Conservation (phyloP, 2,329 filamentous ascomycete genomes). For the Delphinella strobiligena region DNA sequence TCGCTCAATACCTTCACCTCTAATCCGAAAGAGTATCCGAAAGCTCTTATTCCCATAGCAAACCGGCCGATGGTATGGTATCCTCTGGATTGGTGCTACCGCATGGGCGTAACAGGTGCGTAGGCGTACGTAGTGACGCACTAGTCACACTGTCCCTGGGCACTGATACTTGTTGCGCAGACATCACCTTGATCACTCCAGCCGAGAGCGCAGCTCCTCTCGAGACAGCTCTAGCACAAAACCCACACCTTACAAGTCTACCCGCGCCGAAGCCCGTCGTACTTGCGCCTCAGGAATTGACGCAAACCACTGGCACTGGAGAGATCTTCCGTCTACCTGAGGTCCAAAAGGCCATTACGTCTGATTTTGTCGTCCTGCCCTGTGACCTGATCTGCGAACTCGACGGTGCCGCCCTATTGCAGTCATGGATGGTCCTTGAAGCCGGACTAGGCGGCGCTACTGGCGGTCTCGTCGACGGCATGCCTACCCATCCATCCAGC, state of each 20-base stretch:
- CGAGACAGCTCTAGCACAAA: slow-evolving; percentile 58
- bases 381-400: slow-evolving; percentile 91
- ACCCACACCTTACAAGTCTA: slow-evolving; percentile 63
- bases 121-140: slow-evolving; percentile 8
- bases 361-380: slow-evolving; percentile 81
- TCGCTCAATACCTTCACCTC: slow-evolving; percentile 75
- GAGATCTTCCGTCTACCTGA: slow-evolving; percentile 78
- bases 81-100: slow-evolving; percentile 72
- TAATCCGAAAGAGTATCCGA: slow-evolving; percentile 67
- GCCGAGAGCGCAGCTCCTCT: slow-evolving; percentile 51
- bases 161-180: slow-evolving; percentile 15
- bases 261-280: slow-evolving; percentile 63
- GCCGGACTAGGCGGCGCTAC: slow-evolving; percentile 53
- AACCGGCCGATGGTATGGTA: slow-evolving; percentile 89
- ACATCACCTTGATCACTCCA: slow-evolving; percentile 46
- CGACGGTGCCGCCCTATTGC: slow-evolving; percentile 67
- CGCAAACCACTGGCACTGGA: slow-evolving; percentile 78
- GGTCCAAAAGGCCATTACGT: slow-evolving; percentile 63
- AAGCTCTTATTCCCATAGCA: slow-evolving; percentile 69
- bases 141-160: neutral
- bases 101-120: slow-evolving; percentile 64
- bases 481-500: slow-evolving; percentile 32
- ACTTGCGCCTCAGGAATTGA: slow-evolving; percentile 62
- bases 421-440: slow-evolving; percentile 84
- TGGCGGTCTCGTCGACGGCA: slow-evolving; percentile 36